Evolutionary conservation across 1,139 yeast species (phyloP).

Genomic region (Yamadazyma friedrichii): DNA sequence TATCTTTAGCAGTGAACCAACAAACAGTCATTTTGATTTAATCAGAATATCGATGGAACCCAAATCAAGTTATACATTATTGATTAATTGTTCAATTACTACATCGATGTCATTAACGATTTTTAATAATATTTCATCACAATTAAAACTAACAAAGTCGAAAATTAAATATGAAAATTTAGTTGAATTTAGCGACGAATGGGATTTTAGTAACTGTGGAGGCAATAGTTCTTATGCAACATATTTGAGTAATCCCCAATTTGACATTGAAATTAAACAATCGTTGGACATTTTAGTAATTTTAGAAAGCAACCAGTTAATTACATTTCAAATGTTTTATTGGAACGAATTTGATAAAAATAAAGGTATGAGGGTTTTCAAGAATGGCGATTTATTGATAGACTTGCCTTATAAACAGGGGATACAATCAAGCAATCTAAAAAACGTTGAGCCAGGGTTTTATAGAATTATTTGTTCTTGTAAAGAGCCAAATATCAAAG

Average conservation of each 20-base stretch:
- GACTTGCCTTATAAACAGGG: constrained; percentile 26
- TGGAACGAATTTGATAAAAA: constrained; percentile 19
- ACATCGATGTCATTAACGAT: constrained; percentile 37
- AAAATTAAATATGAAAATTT: constrained; percentile 19
- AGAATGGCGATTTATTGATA: constrained; percentile 26
- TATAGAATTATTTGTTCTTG: constrained; percentile 36
- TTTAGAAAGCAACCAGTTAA: constrained; percentile 16
- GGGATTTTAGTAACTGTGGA: constrained; percentile 52
- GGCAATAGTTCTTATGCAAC: constrained; percentile 56
- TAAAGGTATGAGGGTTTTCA: constrained; percentile 25
- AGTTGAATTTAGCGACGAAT: constrained; percentile 35
- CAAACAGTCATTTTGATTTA: constrained; percentile 30
- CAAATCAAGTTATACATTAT: constrained; percentile 24
- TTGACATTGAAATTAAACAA: constrained; percentile 25
- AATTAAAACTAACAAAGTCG: constrained; percentile 24
- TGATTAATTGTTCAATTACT: constrained; percentile 22
- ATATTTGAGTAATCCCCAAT: constrained; percentile 67
- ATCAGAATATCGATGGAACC: constrained; percentile 26
- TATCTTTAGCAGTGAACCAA: constrained; percentile 18
- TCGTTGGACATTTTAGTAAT: constrained; percentile 21
- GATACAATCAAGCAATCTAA: constrained; percentile 21
- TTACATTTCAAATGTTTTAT: constrained; percentile 44
- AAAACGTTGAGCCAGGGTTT: constrained; percentile 32
- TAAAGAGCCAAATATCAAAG: constrained; percentile 16
- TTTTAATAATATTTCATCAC: constrained; percentile 27